These are phyloP conservation scores for Coemansia sp. DNA, from an alignment of 192 early-diverging fungal species.

Conservation along the genomic window DNA sequence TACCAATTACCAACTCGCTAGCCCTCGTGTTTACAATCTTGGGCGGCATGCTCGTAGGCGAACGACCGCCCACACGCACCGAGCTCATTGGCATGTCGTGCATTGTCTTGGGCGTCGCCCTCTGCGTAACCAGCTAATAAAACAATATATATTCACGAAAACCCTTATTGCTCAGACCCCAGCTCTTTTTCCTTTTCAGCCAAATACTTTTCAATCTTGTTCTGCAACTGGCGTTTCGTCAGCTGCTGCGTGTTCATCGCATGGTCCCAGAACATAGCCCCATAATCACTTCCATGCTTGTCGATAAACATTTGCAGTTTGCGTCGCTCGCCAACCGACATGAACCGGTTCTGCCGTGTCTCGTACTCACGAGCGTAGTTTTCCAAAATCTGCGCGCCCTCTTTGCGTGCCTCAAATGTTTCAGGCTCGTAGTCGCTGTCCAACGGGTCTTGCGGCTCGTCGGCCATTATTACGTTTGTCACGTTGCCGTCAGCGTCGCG, in stretches of 20 bases:
- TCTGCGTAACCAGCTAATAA: conserved; percentile 59
- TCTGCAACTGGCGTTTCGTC: conserved; percentile 64
- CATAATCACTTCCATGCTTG: conserved; percentile 72
- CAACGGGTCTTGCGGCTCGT: conserved; percentile 50
- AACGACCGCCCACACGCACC: conserved; percentile 63
- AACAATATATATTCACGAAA: conserved; percentile 2
- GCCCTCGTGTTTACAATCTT: conserved; percentile 85
- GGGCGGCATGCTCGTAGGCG: conserved; percentile 77
- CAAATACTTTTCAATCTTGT: conserved; percentile 56
- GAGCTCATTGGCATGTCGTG: conserved; percentile 67
- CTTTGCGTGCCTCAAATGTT: conserved; percentile 55
- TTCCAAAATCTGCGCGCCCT: conserved; percentile 62
- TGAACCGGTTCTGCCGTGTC: conserved; percentile 47
- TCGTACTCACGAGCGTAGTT: conserved; percentile 42
- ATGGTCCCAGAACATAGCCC: conserved; percentile 78
- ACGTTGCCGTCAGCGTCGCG: conserved; percentile 76
- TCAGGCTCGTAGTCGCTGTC: conserved; percentile 54
- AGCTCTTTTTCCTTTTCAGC: conserved; percentile 35
- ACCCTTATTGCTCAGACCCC: conserved; percentile 4
- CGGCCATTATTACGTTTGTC: conserved; percentile 64
- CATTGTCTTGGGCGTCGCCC: conserved; percentile 65
- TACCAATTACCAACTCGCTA: conserved; percentile 89
- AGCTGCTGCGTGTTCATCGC: conserved; percentile 70
- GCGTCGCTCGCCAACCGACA: conserved; percentile 58
- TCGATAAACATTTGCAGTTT: conserved; percentile 61